Evolutionary conservation across 192 early-diverging fungal species (phyloP).

Genomic region (Dimargaris xerosporica): DNA sequence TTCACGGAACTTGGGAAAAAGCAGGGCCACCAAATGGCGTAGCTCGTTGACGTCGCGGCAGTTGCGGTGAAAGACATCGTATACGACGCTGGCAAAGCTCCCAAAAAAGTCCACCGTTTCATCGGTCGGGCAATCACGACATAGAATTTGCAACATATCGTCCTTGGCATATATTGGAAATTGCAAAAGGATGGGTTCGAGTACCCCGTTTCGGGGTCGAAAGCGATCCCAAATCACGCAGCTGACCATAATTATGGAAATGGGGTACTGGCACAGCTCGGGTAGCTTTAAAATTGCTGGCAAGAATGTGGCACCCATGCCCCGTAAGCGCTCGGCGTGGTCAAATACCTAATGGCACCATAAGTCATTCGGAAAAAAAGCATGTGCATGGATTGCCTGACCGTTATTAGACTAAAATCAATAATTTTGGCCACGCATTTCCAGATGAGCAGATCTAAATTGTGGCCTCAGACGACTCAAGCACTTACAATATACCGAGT

Average conservation of each 20-base stretch:
- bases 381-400: neutral
- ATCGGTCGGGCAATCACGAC: slow-evolving; percentile 38
- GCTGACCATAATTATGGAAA: slow-evolving; percentile 59
- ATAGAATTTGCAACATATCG: slow-evolving; percentile 57
- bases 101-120: slow-evolving; percentile 49
- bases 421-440: neutral
- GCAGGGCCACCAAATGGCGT: slow-evolving; percentile 56
- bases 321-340: slow-evolving; percentile 61
- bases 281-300: slow-evolving; percentile 51
- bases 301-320: slow-evolving; percentile 47
- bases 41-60: slow-evolving; percentile 80
- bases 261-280: slow-evolving; percentile 43
- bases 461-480: too few relatives aligned
- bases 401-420: neutral
- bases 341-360: slow-evolving; percentile 48
- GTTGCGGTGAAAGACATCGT: slow-evolving; percentile 63
- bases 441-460: slow-evolving; percentile 6
- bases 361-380: neutral
- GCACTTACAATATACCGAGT: slow-evolving; percentile 10
- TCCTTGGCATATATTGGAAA: slow-evolving; percentile 63
- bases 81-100: slow-evolving; percentile 63
- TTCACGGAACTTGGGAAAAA: slow-evolving; percentile 78
- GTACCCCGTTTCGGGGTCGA: slow-evolving; percentile 41
- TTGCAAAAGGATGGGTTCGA: slow-evolving; percentile 44
- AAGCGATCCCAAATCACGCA: slow-evolving; percentile 67